Evolutionary conservation across 1,284 basidiomycete genomes (phyloP).

Genomic region (Thelephora terrestris): DNA sequence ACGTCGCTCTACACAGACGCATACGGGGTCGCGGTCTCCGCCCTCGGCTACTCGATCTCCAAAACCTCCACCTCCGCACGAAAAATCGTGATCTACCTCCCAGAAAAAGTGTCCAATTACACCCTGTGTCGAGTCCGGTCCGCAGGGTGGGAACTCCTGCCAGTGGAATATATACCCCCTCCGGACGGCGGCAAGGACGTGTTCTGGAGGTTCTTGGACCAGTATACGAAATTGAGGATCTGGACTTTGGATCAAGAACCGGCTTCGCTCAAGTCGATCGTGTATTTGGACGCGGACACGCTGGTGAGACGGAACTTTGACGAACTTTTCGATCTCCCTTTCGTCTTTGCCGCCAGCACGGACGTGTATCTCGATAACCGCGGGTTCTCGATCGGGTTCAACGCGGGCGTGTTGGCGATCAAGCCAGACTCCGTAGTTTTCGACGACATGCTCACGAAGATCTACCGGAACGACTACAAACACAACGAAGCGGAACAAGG

Average conservation of each 20-base stretch:
- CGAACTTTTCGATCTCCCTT: constrained; percentile 34
- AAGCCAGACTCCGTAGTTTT: constrained; percentile 25
- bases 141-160: constrained; percentile 29
- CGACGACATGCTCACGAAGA: constrained; percentile 25
- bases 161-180: constrained; percentile 29
- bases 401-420: constrained; percentile 33
- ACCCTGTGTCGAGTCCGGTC: constrained; percentile 30
- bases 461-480: constrained; percentile 27
- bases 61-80: constrained; percentile 24
- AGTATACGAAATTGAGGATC: constrained; percentile 35
- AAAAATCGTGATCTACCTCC: constrained; percentile 29
- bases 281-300: constrained; percentile 35
- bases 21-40: constrained; percentile 29
- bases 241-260: constrained; percentile 27
- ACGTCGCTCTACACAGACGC: constrained; percentile 32
- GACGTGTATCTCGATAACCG: constrained; percentile 26
- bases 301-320: constrained; percentile 33
- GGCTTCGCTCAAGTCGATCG: constrained; percentile 20
- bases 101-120: constrained; percentile 25
- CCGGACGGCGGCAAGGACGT: constrained; percentile 27
- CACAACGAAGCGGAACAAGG: constrained; percentile 31
- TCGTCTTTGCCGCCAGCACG: constrained; percentile 32
- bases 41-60: constrained; percentile 30
- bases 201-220: constrained; percentile 28
- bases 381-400: constrained; percentile 30